Base-by-base conservation (phyloP, 441 rosid species). In the Cnidoscolus chayamansa region DNA sequence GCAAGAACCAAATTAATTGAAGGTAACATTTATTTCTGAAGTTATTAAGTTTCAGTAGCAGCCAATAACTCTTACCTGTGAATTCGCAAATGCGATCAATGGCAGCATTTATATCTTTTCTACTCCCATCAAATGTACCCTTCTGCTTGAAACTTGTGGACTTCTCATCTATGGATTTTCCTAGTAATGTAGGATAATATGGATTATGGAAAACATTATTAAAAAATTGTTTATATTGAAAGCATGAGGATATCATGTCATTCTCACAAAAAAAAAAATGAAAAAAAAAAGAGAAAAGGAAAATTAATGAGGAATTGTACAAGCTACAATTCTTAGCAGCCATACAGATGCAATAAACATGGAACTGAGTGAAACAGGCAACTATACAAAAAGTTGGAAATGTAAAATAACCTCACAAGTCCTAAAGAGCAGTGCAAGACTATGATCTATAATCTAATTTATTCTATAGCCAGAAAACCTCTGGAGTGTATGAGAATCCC, bases 41-140 rank as follows among this genome's bases (percentile, higher is more conserved):
- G 63, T 54, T 71, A 67, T 69, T 13, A 58, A 43, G 61, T 11
- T 10, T n/a, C 11, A 10, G 9, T 69, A 75, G 63, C 69, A 32
- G 48, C 76, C 43, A 70, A 49, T 10, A 53, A 65, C 43, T 65
- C 81, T 85, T 83, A 91, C 98, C 98, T 50, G 97, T 87, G 82
- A 89, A 90, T 85, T 90, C 98, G 72, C 98, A 89, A 59, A 93
- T 80, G 69, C 86, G 87, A 71, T 95, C 98, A 63, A 95, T 88
- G 68, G 95, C 94, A 77, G 96, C 90, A 81, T 95, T 93, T 72
- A 95, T 86, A 68, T 87, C 97, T 73, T 88, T 90, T 83, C 97
- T 86, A 81, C 94, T 91, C 62, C 98, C 97, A 78, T 88, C 97
- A 72, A 95, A 91, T 61, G 91, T 67, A 74, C 83, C 92, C 81